phyloP scores from a whole-genome alignment of 2,329 filamentous ascomycete genomes.

The Fusarium torulosum region DNA sequence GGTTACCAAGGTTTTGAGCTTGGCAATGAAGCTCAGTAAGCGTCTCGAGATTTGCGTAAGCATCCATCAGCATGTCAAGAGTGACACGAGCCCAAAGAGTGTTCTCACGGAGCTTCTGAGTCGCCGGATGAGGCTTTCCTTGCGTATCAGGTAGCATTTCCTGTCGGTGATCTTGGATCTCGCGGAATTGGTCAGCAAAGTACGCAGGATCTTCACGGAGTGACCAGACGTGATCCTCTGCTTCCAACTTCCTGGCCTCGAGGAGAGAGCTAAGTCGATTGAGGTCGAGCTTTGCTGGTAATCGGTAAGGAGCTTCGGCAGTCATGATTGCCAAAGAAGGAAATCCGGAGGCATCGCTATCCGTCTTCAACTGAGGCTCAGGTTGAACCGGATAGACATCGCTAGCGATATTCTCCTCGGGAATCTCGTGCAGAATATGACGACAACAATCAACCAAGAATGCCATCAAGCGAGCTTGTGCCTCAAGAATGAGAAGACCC shows the following conservation, averaged over 20 bases:
- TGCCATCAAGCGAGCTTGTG: conserved; percentile 60
- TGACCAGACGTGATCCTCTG: conserved; percentile 66
- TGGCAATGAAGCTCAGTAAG: neutral
- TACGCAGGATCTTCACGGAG: conserved; percentile 71
- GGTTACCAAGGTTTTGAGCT: neutral
- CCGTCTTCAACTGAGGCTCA: conserved; percentile 52
- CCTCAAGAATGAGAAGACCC: conserved; percentile 64
- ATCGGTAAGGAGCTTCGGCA: conserved; percentile 65
- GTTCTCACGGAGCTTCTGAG: neutral
- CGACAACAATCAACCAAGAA: conserved; percentile 65
- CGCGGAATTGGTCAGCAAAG: conserved; percentile 60
- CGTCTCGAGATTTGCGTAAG: neutral
- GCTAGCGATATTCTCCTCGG: conserved; percentile 46
- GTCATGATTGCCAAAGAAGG: conserved; percentile 57
- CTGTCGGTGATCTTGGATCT: conserved; percentile 59
- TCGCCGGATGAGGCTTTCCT: neutral
- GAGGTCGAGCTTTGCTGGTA: conserved; percentile 62
- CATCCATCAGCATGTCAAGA: neutral
- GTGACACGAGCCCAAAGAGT: neutral
- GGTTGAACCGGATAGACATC: conserved; percentile 51
- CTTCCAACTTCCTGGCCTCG: conserved; percentile 55
- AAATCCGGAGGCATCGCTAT: conserved; percentile 50
- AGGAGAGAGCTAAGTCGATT: conserved; percentile 59
- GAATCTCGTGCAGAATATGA: conserved; percentile 65
- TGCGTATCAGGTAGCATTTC: conserved; percentile 2